phyloP scores from a whole-genome alignment of 2,329 filamentous ascomycete genomes.

The Blumeria graminis region DNA sequence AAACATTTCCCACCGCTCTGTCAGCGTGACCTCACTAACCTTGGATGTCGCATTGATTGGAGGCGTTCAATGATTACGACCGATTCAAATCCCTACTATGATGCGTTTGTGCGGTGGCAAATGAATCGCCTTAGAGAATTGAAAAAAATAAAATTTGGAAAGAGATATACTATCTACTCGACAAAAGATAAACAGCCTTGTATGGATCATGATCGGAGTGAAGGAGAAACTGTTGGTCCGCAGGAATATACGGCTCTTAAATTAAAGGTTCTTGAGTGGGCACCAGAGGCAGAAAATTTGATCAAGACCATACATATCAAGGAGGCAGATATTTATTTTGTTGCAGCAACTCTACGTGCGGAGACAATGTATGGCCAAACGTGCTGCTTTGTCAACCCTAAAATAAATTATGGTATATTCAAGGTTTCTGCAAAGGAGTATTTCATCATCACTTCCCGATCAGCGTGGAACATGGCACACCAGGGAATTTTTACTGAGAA shows the following conservation, averaged over 20 bases:
- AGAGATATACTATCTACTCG: constrained; percentile 79
- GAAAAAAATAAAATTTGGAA: constrained; percentile 82
- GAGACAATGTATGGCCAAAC: constrained; percentile 99
- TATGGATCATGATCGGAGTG: constrained; percentile 65
- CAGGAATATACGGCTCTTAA: constrained; percentile 91
- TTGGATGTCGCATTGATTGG: constrained; percentile 84
- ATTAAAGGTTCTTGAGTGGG: constrained; percentile 76
- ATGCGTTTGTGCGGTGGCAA: constrained; percentile 89
- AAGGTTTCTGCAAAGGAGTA: constrained; percentile 57
- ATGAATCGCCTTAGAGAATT: constrained; percentile 80
- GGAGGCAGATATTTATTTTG: constrained; percentile 60
- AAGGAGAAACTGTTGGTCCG: constrained; percentile 58
- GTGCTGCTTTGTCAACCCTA: constrained; percentile 83
- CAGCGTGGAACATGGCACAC: constrained; percentile 87
- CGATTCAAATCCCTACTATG: constrained; percentile 89
- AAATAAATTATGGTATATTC: constrained; percentile 74
- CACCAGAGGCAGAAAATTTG: constrained; percentile 44
- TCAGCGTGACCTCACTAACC: constrained; percentile 53
- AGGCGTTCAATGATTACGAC: constrained; percentile 81
- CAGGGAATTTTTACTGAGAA: constrained; percentile 66
- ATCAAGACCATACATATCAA: constrained; percentile 58
- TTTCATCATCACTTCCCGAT: constrained; percentile 59
- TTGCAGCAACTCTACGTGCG: constrained; percentile 75
- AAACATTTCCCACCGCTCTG: constrained; percentile 72
- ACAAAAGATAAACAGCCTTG: constrained; percentile 75